A percentile compares a stretch with the other conserved stretches of the same genome.
phyloP scores from a whole-genome alignment of 805 yeast genomes.

The Blastobotrys peoriensis region DNA sequence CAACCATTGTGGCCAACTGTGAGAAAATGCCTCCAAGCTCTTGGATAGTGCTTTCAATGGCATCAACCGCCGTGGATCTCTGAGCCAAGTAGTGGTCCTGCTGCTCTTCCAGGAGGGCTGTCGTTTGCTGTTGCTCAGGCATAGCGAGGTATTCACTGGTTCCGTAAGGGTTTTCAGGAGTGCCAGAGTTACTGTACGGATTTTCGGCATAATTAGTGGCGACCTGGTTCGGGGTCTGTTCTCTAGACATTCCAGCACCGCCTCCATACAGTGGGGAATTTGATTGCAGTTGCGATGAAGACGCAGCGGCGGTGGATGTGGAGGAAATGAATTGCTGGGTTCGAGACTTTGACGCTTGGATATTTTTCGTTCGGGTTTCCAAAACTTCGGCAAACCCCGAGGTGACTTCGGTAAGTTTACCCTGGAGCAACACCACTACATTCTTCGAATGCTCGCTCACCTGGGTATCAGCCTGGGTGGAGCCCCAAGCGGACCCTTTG shows the following conservation, averaged over 20 bases:
- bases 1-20: slow-evolving; percentile 95
- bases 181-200: slow-evolving; percentile 16
- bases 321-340: slow-evolving; percentile 75
- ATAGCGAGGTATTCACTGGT: slow-evolving; percentile 50
- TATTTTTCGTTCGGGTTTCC: slow-evolving; percentile 78
- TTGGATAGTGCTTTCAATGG: slow-evolving; percentile 93
- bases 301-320: slow-evolving; percentile 22
- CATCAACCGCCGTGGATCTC: slow-evolving; percentile 85
- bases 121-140: slow-evolving; percentile 81
- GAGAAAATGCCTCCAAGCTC: slow-evolving; percentile 93
- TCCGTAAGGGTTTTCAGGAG: slow-evolving; percentile 24
- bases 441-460: slow-evolving; percentile 71
- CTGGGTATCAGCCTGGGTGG: slow-evolving; percentile 49
- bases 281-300: slow-evolving; percentile 16
- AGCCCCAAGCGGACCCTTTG: slow-evolving; percentile 31
- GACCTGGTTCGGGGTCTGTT: background rate
- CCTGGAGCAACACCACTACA: slow-evolving; percentile 79
- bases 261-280: slow-evolving; percentile 31
- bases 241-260: background rate
- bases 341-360: slow-evolving; percentile 70
- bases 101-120: slow-evolving; percentile 80
- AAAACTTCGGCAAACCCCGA: slow-evolving; percentile 89
- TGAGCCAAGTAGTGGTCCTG: slow-evolving; percentile 68
- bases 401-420: slow-evolving; percentile 85
- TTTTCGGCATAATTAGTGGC: slow-evolving; percentile 6